A percentile compares a stretch with the other conserved stretches of the same genome.
These are phyloP conservation scores for Monascus purpureus DNA, from an alignment of 495 filamentous ascomycete species.

Conservation along the genomic window DNA sequence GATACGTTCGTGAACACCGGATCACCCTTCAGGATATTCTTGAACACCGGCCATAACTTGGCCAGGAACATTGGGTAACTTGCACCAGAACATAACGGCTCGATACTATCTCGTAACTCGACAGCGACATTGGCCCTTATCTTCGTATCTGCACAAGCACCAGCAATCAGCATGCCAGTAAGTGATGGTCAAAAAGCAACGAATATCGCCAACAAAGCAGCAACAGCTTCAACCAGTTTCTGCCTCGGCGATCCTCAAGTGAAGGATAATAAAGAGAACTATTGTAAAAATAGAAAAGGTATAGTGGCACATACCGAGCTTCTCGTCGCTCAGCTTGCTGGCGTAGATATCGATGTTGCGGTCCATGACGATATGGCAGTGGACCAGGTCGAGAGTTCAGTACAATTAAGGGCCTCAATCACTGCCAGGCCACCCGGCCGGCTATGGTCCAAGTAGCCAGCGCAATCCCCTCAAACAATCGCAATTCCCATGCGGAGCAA, in stretches of 20 bases:
- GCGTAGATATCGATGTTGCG: conserved; percentile 46
- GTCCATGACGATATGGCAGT: conserved; percentile 23
- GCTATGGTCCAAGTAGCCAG: conserved; percentile 17
- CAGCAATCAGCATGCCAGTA: conserved; percentile 1
- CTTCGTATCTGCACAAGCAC: conserved; percentile 48
- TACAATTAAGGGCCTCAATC: conserved; percentile 6
- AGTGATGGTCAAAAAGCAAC: no score
- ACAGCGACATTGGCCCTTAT: conserved; percentile 61
- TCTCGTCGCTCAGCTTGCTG: conserved; percentile 43
- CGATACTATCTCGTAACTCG: conserved; percentile 74
- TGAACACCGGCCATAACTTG: conserved; percentile 81
- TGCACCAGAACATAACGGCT: conserved; percentile 49
- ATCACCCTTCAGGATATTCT: conserved; percentile 68
- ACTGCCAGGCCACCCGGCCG: conserved; percentile 32
- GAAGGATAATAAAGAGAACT: no score
- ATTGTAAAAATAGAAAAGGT: no score
- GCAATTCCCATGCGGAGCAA: conserved; percentile 35
- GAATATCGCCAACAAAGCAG: no score
- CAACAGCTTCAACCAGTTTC: no score
- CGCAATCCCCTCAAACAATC: conserved; percentile 13
- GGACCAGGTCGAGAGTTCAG: background rate
- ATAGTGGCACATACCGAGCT: conserved; percentile 34
- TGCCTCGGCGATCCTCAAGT: no score
- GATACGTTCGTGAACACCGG: conserved; percentile 85
- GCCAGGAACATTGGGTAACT: conserved; percentile 65